Percentiles rank a stretch among this genome's conserved stretches.
These are phyloP conservation scores for Pyrenopolyporus hunteri DNA, from an alignment of 495 filamentous ascomycete genomes.

Conservation along the genomic window DNA sequence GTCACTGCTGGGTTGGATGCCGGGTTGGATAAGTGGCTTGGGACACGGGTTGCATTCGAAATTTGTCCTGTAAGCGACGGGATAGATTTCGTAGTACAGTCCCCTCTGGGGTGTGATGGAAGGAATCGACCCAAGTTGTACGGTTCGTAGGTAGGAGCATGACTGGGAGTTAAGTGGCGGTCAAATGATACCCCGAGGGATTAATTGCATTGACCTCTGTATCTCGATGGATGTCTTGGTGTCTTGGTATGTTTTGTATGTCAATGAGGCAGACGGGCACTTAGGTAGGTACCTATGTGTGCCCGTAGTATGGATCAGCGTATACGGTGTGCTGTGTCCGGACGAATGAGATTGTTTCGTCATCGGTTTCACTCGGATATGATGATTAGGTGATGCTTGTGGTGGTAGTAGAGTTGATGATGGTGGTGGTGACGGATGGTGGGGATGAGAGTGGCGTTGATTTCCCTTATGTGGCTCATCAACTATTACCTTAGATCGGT, in stretches of 20 bases:
- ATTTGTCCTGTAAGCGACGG: slow-evolving; percentile 20
- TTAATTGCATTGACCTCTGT: slow-evolving; percentile 6
- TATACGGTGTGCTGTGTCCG: background rate
- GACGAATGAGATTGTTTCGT: slow-evolving; percentile 6
- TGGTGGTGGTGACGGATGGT: slow-evolving; percentile 4
- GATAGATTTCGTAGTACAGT: slow-evolving; percentile 17
- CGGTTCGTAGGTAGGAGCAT: background rate
- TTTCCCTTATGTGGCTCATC: slow-evolving; percentile 23
- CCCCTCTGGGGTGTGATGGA: slow-evolving; percentile 24
- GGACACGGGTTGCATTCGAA: slow-evolving; percentile 18
- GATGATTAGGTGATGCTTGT: background rate
- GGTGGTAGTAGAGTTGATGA: background rate
- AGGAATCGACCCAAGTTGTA: slow-evolving; percentile 7
- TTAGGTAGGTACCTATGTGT: too few relatives aligned
- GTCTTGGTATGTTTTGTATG: too few relatives aligned
- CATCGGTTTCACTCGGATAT: slow-evolving; percentile 16
- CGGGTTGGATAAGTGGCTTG: background rate
- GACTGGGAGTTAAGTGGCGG: slow-evolving; percentile 19
- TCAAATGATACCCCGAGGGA: slow-evolving; percentile 33
- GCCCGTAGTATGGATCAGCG: too few relatives aligned
- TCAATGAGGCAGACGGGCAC: too few relatives aligned
- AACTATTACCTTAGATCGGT: slow-evolving; percentile 3
- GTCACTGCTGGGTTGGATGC: slow-evolving; percentile 5
- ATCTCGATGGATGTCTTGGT: too few relatives aligned
- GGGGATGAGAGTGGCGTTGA: slow-evolving; percentile 15